Conservation (phyloP, 2,329 filamentous ascomycete species). For the Colletotrichum somersetense region DNA sequence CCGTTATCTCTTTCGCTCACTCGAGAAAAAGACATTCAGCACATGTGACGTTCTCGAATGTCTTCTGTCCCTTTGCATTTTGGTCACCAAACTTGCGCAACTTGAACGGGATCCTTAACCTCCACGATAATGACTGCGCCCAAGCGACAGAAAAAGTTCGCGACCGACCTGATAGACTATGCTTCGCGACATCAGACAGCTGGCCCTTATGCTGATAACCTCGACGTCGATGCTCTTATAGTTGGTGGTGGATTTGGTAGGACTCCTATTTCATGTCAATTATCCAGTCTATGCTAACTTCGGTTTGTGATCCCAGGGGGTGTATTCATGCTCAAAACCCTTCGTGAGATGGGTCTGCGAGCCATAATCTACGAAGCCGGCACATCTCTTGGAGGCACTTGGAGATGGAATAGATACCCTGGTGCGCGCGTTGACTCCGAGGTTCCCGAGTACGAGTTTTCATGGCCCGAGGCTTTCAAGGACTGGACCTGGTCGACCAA, state of each 20-base stretch:
- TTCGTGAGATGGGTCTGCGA: slow-evolving; percentile 63
- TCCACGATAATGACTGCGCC: slow-evolving; percentile 43
- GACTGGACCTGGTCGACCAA: slow-evolving; percentile 69
- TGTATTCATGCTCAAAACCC: slow-evolving; percentile 64
- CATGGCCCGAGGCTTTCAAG: slow-evolving; percentile 63
- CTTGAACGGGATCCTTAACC: not conserved
- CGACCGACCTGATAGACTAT: slow-evolving; percentile 56
- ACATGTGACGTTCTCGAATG: not conserved
- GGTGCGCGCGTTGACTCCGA: slow-evolving; percentile 67
- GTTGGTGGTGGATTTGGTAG: slow-evolving; percentile 58
- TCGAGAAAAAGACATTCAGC: not conserved
- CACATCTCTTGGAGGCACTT: slow-evolving; percentile 64
- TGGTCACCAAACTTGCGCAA: not conserved
- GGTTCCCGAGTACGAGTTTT: slow-evolving; percentile 66
- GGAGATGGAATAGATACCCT: slow-evolving; percentile 70
- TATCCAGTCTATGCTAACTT: not conserved
- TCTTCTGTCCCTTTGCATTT: no score
- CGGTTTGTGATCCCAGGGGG: slow-evolving; percentile 46
- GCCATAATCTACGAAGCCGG: slow-evolving; percentile 66
- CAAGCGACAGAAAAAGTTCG: slow-evolving; percentile 52
- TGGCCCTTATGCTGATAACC: slow-evolving; percentile 57
- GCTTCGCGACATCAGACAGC: slow-evolving; percentile 47
- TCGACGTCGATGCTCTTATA: slow-evolving; percentile 59
- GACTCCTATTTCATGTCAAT: not conserved
- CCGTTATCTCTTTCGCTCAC: not conserved